Percentiles rank a stretch among this genome's conserved stretches.
Conservation (phyloP, 2,329 filamentous ascomycete genomes). For the Talaromyces sp. region DNA sequence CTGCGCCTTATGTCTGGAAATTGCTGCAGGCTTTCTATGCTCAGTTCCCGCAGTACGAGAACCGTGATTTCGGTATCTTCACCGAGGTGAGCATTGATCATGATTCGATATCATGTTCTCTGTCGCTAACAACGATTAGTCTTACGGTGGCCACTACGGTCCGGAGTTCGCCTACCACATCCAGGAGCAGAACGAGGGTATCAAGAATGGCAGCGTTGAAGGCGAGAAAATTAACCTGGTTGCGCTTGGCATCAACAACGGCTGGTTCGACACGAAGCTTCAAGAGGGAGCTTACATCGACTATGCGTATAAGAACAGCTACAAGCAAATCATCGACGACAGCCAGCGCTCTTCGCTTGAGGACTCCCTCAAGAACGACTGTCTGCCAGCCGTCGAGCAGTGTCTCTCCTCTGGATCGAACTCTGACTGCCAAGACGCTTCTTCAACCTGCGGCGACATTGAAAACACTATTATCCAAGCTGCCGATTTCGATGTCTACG, state of each 20-base stretch:
- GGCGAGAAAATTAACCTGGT: constrained; percentile 40
- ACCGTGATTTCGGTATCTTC: constrained; percentile 43
- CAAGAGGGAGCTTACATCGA: constrained; percentile 47
- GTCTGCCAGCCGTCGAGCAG: constrained; percentile 13
- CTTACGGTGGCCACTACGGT: constrained; percentile 43
- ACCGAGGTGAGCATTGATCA: neutral
- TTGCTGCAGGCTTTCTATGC: constrained; percentile 53
- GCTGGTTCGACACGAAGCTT: constrained; percentile 49
- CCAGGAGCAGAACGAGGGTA: constrained; percentile 39
- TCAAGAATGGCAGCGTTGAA: constrained; percentile 31
- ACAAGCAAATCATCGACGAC: constrained; percentile 20
- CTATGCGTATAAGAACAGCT: constrained; percentile 57
- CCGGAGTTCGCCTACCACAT: constrained; percentile 37
- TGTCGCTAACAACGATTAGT: constrained; percentile 19
- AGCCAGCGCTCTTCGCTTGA: neutral
- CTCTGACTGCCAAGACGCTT: constrained; percentile 16
- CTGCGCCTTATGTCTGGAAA: constrained; percentile 53
- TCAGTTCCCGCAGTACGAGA: constrained; percentile 46
- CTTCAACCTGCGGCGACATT: neutral
- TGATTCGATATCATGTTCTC: neutral
- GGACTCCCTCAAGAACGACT: neutral
- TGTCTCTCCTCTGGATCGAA: constrained; percentile 10
- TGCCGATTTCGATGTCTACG: constrained; percentile 5
- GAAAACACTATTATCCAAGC: neutral
- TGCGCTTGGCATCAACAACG: constrained; percentile 54